Conservation (phyloP, 192 early-diverging fungal species). For the Backusella westeae region DNA sequence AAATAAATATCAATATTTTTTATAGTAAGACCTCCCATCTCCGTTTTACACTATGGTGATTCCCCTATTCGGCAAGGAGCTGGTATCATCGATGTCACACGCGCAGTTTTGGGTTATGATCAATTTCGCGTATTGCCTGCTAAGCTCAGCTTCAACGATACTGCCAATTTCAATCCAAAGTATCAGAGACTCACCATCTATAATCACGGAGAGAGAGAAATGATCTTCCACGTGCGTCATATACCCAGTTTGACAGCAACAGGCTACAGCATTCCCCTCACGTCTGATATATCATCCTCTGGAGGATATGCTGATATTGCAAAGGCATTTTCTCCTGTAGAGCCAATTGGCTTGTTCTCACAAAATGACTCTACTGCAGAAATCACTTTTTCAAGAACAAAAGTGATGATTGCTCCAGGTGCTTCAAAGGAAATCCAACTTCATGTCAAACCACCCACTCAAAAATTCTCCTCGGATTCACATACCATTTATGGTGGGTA, state of each 20-base stretch:
- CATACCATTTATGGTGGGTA: conserved; percentile 44
- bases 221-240: conserved; percentile 32
- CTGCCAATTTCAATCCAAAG: conserved; percentile 26
- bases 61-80: conserved; percentile 45
- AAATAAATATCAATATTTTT: not conserved
- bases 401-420: not conserved
- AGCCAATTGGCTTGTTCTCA: conserved; percentile 10
- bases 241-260: conserved; percentile 30
- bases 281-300: not conserved
- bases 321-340: not conserved
- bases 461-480: conserved; percentile 11
- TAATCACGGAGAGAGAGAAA: conserved; percentile 30
- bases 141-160: conserved; percentile 47
- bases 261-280: conserved; percentile 30
- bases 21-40: conserved; percentile 12
- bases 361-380: not conserved
- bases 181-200: conserved; percentile 33
- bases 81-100: conserved; percentile 44
- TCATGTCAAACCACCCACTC: conserved; percentile 21
- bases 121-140: conserved; percentile 36
- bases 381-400: not conserved
- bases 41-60: conserved; percentile 15
- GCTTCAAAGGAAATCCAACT: not conserved
- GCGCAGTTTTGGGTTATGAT: conserved; percentile 29
- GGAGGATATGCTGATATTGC: not conserved